Conservation (phyloP, 2,329 filamentous ascomycete species). For the Cladophialophora exuberans region DNA sequence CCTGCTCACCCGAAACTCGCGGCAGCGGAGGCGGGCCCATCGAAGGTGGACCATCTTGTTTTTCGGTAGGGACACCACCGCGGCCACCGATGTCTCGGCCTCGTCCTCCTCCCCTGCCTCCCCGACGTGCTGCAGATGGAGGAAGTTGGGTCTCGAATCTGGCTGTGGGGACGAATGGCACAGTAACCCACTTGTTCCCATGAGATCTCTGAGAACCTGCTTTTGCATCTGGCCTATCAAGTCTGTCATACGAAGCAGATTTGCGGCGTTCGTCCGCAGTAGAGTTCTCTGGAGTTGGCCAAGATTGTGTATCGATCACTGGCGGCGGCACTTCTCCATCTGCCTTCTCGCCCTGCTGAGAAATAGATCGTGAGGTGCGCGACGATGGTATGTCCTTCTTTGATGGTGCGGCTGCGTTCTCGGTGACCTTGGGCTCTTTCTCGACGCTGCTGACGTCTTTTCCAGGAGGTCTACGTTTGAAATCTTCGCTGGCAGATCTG, state of each 20-base stretch:
- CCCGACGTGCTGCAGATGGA: slow-evolving; percentile 50
- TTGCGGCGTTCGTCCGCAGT: slow-evolving; percentile 78
- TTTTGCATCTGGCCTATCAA: slow-evolving; percentile 58
- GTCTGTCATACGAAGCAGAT: slow-evolving; percentile 60
- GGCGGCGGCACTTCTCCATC: slow-evolving; percentile 58
- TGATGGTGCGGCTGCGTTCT: slow-evolving; percentile 13
- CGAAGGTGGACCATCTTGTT: slow-evolving; percentile 32
- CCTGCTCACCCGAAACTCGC: slow-evolving; percentile 30
- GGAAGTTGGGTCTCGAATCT: slow-evolving; percentile 81
- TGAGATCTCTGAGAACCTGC: slow-evolving; percentile 58
- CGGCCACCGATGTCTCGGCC: slow-evolving; percentile 56
- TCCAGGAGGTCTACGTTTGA: slow-evolving; percentile 22
- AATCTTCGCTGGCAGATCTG: slow-evolving; percentile 40
- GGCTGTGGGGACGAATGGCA: slow-evolving; percentile 81
- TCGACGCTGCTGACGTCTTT: slow-evolving; percentile 22
- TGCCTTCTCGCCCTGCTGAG: slow-evolving; percentile 36
- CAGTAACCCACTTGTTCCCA: slow-evolving; percentile 80
- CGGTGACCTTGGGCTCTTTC: slow-evolving; percentile 15
- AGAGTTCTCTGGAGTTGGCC: slow-evolving; percentile 87
- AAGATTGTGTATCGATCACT: slow-evolving; percentile 75
- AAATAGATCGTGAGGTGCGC: slow-evolving; percentile 34
- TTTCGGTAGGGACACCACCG: slow-evolving; percentile 44
- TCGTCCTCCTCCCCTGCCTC: slow-evolving; percentile 56
- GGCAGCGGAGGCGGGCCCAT: slow-evolving; percentile 35
- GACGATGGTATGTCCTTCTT: slow-evolving; percentile 20